Evolutionary conservation across 2,329 filamentous ascomycete genomes (phyloP).

Genomic region (Cylindrodendrum hubeiense): DNA sequence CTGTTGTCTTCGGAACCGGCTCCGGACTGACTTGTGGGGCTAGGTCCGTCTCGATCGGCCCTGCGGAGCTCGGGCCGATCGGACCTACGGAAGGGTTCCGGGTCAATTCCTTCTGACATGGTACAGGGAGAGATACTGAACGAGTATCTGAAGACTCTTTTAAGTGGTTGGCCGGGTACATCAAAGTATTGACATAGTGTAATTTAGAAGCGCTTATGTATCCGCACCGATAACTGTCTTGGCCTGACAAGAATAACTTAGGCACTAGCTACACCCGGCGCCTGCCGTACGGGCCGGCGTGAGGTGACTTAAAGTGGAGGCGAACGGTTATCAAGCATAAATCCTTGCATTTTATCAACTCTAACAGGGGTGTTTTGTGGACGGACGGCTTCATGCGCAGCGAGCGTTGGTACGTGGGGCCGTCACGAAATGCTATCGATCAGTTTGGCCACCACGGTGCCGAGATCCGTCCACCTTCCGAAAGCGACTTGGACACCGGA

Average conservation of each 20-base stretch:
- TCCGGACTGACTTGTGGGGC: too few species aligned
- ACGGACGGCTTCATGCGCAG: background rate
- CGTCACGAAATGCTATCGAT: background rate
- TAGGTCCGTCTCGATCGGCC: too few species aligned
- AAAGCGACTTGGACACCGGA: background rate
- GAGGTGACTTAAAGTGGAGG: background rate
- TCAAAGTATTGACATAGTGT: too few species aligned
- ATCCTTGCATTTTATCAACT: background rate
- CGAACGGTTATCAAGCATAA: background rate
- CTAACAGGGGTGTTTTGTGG: background rate
- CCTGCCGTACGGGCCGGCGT: background rate
- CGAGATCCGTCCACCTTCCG: slow-evolving; percentile 19
- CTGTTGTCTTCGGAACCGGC: too few species aligned
- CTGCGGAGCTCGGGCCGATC: too few species aligned
- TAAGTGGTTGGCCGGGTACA: background rate
- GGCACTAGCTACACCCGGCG: background rate
- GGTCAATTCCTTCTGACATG: too few species aligned
- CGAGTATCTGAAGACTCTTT: too few species aligned
- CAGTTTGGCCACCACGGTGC: background rate
- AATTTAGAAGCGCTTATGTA: too few species aligned
- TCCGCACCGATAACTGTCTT: too few species aligned
- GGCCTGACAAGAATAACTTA: too few species aligned
- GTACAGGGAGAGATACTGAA: too few species aligned
- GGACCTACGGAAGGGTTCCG: too few species aligned
- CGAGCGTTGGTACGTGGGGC: background rate